Evolutionary conservation across 805 yeast species (phyloP).

Genomic region (Zygosaccharomyces lentus): DNA sequence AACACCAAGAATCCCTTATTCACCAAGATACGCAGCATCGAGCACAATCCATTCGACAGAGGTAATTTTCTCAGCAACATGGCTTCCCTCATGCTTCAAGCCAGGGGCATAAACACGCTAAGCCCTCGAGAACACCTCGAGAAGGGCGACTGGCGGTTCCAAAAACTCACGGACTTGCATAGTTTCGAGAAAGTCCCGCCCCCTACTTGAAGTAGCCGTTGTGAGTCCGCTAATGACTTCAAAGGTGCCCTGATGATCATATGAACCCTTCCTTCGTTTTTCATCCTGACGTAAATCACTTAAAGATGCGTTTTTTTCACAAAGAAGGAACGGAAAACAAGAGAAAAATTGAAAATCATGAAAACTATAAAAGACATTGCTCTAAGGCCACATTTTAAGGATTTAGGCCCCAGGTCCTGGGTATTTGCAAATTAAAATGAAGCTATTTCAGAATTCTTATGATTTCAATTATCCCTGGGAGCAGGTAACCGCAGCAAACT

Average conservation of each 20-base stretch:
- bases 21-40: slow-evolving; percentile 19
- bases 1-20: slow-evolving; percentile 36
- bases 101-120: slow-evolving; percentile 38
- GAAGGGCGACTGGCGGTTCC: slow-evolving; percentile 41
- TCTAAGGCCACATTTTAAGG: neutral
- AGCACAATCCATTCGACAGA: slow-evolving; percentile 38
- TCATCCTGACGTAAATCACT: neutral
- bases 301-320: neutral
- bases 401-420: neutral
- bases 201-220: neutral
- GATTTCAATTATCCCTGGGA: slow-evolving; percentile 85
- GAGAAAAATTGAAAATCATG: neutral
- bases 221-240: no score
- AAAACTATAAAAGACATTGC: neutral
- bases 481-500: slow-evolving; percentile 90
- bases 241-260: neutral
- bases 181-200: slow-evolving; percentile 15
- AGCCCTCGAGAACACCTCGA: slow-evolving; percentile 32
- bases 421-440: slow-evolving; percentile 46
- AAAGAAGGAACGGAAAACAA: slow-evolving; percentile 1
- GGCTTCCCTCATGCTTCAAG: slow-evolving; percentile 33
- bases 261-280: neutral
- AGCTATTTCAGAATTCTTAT: slow-evolving; percentile 67
- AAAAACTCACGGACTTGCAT: slow-evolving; percentile 19
- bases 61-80: slow-evolving; percentile 34